A percentile compares a stretch with the other conserved stretches of the same genome.
Evolutionary conservation across 192 early-diverging fungal species (phyloP).

Genomic region (Lunasporangiospora selenospora): DNA sequence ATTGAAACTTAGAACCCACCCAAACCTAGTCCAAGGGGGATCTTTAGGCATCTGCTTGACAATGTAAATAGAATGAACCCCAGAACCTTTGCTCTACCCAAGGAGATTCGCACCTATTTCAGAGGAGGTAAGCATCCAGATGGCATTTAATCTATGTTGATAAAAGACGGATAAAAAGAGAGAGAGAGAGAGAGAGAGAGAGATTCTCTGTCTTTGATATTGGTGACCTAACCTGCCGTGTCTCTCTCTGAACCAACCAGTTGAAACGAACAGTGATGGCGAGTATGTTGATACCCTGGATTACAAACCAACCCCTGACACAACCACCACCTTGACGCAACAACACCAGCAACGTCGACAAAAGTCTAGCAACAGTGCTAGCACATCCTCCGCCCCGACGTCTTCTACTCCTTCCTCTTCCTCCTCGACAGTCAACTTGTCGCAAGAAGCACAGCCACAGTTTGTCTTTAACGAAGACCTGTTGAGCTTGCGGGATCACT

Average conservation of each 20-base stretch:
- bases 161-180: background rate
- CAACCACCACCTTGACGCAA: conserved; percentile 5
- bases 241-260: conserved; percentile 16
- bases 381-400: too few relatives aligned
- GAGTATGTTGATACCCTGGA: conserved; percentile 49
- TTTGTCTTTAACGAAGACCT: conserved; percentile 19
- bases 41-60: conserved; percentile 50
- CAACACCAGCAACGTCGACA: background rate
- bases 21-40: conserved; percentile 14
- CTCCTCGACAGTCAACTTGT: too few relatives aligned
- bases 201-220: background rate
- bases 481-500: conserved; percentile 36
- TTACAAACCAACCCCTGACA: conserved; percentile 32
- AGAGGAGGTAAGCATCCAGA: conserved; percentile 48
- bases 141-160: too few relatives aligned
- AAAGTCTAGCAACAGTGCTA: too few relatives aligned
- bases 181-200: background rate
- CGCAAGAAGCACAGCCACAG: background rate
- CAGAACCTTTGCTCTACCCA: conserved; percentile 45
- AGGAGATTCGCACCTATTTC: conserved; percentile 38
- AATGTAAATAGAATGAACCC: conserved; percentile 52
- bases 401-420: too few relatives aligned
- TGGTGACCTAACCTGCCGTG: background rate
- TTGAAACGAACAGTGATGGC: conserved; percentile 48
- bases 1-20: conserved; percentile 23